Base-by-base conservation (phyloP, 2,329 filamentous ascomycete species). In the Hypoxylon sp. region DNA sequence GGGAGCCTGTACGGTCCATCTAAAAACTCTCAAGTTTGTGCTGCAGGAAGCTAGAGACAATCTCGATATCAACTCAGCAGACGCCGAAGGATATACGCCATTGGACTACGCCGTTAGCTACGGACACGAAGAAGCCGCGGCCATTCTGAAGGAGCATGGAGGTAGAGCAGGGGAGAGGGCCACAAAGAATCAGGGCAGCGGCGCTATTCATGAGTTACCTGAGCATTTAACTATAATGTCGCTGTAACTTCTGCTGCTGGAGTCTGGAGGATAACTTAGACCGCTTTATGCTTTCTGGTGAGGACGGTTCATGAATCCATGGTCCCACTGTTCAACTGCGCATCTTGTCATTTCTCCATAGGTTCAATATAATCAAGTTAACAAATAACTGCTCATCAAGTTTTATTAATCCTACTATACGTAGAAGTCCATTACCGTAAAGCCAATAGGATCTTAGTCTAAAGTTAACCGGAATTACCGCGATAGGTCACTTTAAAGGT, bases 61-160 rank as follows among this genome's bases (percentile, higher is more conserved):
- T 11, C 3, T 57, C 11, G 32, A 57, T 29, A 23, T 57, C 21
- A 48, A 57, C 39, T 43, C 54, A 5, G 8, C 1, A 9, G 43
- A 57, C 6, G 14, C 14, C 14, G n/a, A 39, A 16, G 54, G 32
- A n/a, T 29, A 19, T 7, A 57, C 54, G 9, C 30, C 41, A 14
- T 21, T 48, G 2, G 54, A 57, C 21, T 21, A 27, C 2, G 54
- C 54, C 5, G 19, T 6, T 2, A 19, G 19, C 11, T 9, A 16
- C 11, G 12, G 16, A 14, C 25, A 32, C 32, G 16, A 19, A 14
- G 5, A 8, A 3, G 16, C 14, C 5, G 27, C 1, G 5, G 3
- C 2, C 19, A 14, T 45, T 7, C 25, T 54, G 6, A 23, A 9
- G n/a, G 16, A 25, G 5, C 12, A 34, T 25, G 39, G 25, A 34